phyloP scores from a whole-genome alignment of 1,284 basidiomycete species.

The Neotropicomus parvogracilis region DNA sequence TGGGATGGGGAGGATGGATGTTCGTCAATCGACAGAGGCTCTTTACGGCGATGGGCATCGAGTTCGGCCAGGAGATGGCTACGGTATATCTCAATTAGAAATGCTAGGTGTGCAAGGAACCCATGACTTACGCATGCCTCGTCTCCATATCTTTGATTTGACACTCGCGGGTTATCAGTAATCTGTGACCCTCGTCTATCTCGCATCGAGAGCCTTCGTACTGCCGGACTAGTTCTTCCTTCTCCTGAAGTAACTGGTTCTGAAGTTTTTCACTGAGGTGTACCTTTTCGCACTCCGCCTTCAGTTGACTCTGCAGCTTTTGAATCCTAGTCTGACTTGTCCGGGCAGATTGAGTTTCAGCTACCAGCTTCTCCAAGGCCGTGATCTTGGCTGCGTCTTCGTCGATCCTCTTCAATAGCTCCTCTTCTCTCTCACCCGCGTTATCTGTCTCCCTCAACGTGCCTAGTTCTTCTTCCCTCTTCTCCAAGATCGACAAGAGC shows the following conservation, averaged over 20 bases:
- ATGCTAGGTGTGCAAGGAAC: not conserved
- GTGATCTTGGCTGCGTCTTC: conserved; percentile 61
- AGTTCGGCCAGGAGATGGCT: conserved; percentile 26
- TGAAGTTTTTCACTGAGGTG: conserved; percentile 35
- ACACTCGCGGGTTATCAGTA: conserved; percentile 18
- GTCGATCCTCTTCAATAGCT: conserved; percentile 57
- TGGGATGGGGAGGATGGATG: conserved; percentile 1
- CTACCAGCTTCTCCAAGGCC: conserved; percentile 46
- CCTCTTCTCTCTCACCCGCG: conserved; percentile 47
- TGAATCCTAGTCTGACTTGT: conserved; percentile 40
- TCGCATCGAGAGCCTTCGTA: conserved; percentile 17
- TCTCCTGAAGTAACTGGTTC: conserved; percentile 31
- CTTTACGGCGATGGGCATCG: conserved; percentile 5
- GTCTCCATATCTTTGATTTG: conserved; percentile 25
- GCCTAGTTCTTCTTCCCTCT: conserved; percentile 55
- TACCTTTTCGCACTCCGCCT: conserved; percentile 40
- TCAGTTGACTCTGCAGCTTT: conserved; percentile 41
- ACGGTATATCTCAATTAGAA: conserved; percentile 1
- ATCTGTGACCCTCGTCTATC: conserved; percentile 7
- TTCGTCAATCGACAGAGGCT: not conserved
- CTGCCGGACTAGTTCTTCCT: conserved; percentile 22
- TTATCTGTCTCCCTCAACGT: conserved; percentile 38
- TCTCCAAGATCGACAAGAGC: conserved; percentile 44
- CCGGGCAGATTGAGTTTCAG: conserved; percentile 36
- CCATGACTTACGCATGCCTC: conserved; percentile 20